Percentiles rank a stretch among this genome's conserved stretches.
Conservation (phyloP, 257 asterid species). For the Leptodermis oblonga region DNA sequence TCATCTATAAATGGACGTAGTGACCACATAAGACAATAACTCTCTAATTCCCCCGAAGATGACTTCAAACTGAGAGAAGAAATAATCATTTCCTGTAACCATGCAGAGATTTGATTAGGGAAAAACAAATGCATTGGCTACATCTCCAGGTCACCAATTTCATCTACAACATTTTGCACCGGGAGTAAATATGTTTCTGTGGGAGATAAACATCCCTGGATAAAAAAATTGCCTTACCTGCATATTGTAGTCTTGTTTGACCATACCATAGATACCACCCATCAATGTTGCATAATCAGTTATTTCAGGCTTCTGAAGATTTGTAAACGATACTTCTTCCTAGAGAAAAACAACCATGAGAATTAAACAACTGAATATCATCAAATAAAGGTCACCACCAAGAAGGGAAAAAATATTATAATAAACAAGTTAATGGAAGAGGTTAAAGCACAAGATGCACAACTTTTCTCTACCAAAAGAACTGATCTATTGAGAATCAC, state of each 20-base stretch:
- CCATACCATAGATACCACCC: conserved; percentile 63
- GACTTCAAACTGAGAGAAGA: conserved; percentile 60
- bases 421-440: too few relatives aligned
- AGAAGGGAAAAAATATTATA: not conserved
- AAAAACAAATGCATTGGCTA: not conserved
- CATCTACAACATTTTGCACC: not conserved
- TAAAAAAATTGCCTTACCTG: conserved; percentile 46
- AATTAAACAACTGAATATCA: not conserved
- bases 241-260: conserved; percentile 71
- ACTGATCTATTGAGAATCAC: not conserved
- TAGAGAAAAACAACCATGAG: conserved; percentile 7
- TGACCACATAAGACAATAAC: conserved; percentile 84
- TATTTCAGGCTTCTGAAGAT: conserved; percentile 36
- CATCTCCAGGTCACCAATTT: not conserved
- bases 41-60: conserved; percentile 63
- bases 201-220: not conserved
- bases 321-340: conserved; percentile 29
- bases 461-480: not conserved
- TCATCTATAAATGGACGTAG: conserved; percentile 77
- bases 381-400: not conserved
- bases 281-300: conserved; percentile 54
- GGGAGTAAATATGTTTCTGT: not conserved
- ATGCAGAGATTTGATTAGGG: not conserved
- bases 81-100: conserved; percentile 49
- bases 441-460: not conserved